These are phyloP conservation scores for Colletotrichum brevisporum DNA, from an alignment of 2,329 filamentous ascomycete species.

Conservation along the genomic window DNA sequence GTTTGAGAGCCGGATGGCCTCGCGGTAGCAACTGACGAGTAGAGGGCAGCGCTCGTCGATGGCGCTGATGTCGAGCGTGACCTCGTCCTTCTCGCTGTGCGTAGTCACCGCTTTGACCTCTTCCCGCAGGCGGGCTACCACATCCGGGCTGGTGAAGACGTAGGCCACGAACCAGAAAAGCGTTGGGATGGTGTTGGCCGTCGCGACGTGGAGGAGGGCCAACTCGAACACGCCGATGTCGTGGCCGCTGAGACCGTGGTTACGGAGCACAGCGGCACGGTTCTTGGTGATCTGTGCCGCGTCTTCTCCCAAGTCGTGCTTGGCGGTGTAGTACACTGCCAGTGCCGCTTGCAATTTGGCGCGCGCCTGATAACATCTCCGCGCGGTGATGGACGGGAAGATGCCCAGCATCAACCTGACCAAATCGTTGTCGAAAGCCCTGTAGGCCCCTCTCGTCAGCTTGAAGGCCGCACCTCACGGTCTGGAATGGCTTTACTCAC, in stretches of 20 bases:
- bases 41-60: constrained; percentile 58
- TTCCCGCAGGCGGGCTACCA: constrained; percentile 45
- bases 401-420: constrained; percentile 44
- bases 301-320: constrained; percentile 46
- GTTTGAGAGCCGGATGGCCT: constrained; percentile 59
- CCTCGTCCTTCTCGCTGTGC: constrained; percentile 35
- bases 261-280: constrained; percentile 47
- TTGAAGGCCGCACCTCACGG: too few species aligned
- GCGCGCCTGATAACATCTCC: constrained; percentile 48
- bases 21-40: constrained; percentile 60
- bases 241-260: constrained; percentile 45
- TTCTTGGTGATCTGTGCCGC: constrained; percentile 47
- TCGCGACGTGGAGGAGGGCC: constrained; percentile 47
- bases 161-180: constrained; percentile 54
- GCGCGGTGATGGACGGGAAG: constrained; percentile 48
- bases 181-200: constrained; percentile 54
- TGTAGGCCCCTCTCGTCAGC: background rate
- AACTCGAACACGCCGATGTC: constrained; percentile 51
- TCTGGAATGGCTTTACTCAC: constrained; percentile 34
- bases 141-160: constrained; percentile 47
- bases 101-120: constrained; percentile 44
- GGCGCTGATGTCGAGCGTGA: constrained; percentile 52
- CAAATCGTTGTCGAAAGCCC: constrained; percentile 25
- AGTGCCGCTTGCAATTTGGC: constrained; percentile 46
- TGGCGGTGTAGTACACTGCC: constrained; percentile 49